phyloP scores from a whole-genome alignment of 2,329 filamentous ascomycete genomes.

The Trichoderma afroharzianum region DNA sequence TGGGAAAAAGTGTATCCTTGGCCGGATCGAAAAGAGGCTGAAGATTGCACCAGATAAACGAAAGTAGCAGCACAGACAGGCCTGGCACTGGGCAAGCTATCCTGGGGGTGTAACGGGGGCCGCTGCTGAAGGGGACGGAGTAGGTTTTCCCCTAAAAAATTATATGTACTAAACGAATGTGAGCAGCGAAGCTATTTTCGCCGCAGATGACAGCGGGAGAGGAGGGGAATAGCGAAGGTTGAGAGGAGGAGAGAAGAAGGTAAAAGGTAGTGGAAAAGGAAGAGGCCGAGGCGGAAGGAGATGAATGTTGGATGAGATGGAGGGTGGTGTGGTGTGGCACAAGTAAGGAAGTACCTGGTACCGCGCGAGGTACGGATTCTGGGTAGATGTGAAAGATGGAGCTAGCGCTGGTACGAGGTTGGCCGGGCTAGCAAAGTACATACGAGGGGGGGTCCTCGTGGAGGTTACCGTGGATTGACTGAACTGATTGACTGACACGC shows the following conservation, averaged over 20 bases:
- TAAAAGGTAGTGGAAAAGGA: not conserved
- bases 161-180: constrained; percentile 15
- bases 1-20: constrained; percentile 2
- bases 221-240: not conserved
- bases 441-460: not conserved
- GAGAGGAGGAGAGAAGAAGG: not conserved
- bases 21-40: not conserved
- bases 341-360: not conserved
- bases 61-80: not conserved
- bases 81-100: not conserved
- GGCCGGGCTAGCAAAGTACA: not conserved
- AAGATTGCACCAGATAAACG: constrained; percentile 10
- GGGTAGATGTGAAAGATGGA: not conserved
- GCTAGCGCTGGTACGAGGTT: not conserved
- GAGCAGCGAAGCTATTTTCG: constrained; percentile 11
- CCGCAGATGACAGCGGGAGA: not conserved
- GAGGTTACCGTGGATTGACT: not conserved
- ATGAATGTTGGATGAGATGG: constrained; percentile 6
- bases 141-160: not conserved
- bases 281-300: constrained; percentile 10
- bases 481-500: too few relatives aligned
- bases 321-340: constrained; percentile 5
- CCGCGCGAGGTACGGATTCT: not conserved
- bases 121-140: not conserved
- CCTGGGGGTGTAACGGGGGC: not conserved